These are phyloP conservation scores for Sporothrix euskadiensis DNA, from an alignment of 2,329 filamentous ascomycete genomes.

Conservation along the genomic window DNA sequence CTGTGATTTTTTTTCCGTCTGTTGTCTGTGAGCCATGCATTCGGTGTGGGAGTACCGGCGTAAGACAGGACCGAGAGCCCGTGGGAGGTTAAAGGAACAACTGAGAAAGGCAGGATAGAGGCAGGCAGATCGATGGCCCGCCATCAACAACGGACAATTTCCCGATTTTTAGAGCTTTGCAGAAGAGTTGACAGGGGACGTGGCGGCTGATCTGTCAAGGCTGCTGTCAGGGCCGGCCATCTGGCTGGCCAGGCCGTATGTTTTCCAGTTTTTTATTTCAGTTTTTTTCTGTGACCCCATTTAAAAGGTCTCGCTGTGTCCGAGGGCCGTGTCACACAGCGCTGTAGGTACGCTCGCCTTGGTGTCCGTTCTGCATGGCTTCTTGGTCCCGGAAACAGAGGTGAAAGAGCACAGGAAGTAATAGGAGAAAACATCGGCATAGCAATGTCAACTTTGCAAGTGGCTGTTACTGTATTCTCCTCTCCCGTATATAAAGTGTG, in stretches of 20 bases:
- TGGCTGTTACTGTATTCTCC: background rate
- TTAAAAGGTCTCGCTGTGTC: background rate
- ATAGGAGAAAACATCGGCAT: background rate
- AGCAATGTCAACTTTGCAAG: background rate
- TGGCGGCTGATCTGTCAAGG: constrained; percentile 8
- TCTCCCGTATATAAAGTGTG: background rate
- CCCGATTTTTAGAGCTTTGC: background rate
- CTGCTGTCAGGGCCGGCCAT: background rate
- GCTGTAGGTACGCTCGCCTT: background rate
- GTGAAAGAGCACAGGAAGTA: background rate
- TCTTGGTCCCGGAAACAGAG: background rate
- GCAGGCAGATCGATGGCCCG: background rate
- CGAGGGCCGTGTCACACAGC: background rate
- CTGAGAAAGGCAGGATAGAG: background rate
- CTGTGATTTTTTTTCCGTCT: background rate
- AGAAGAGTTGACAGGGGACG: background rate
- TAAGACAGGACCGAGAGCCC: background rate
- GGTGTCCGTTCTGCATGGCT: background rate
- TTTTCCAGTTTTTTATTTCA: too few relatives aligned
- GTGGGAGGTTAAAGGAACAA: background rate
- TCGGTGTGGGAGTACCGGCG: constrained; percentile 12
- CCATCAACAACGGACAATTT: background rate
- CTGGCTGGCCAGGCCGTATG: background rate
- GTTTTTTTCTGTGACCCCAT: background rate
- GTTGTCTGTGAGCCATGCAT: constrained; percentile 10